Conservation (phyloP, 768 basidiomycete species). For the Pleurotus eryngii region DNA sequence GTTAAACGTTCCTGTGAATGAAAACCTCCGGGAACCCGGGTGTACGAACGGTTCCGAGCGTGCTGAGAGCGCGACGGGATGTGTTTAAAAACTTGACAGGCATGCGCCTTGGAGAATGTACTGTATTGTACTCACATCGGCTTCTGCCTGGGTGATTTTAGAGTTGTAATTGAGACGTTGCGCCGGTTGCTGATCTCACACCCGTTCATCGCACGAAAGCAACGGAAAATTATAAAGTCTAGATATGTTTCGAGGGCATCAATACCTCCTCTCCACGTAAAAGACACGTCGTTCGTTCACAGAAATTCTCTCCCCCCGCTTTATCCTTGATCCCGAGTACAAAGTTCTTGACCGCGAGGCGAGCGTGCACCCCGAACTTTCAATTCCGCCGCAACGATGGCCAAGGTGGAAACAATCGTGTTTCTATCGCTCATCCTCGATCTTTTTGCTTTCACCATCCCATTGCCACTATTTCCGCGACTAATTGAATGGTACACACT, state of each 20-base stretch:
- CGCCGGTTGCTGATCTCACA: not conserved
- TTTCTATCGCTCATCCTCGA: constrained; percentile 91
- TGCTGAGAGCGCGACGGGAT: not conserved
- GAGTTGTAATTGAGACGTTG: not conserved
- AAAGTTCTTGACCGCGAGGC: not conserved
- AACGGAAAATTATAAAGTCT: constrained; percentile 1
- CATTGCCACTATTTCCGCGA: constrained; percentile 97
- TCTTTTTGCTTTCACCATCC: constrained; percentile 88
- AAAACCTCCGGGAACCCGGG: constrained; percentile 2
- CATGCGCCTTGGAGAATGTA: not conserved
- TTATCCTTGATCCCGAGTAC: not conserved
- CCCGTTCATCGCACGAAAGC: not conserved
- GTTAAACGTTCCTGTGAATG: not conserved
- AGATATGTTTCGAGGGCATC: constrained; percentile 1
- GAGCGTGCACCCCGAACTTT: not conserved
- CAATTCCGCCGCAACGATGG: constrained; percentile 35
- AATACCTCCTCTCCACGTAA: not conserved
- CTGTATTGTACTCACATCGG: not conserved
- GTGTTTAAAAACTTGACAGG: not conserved
- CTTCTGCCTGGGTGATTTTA: constrained; percentile 6
- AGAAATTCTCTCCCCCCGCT: not conserved
- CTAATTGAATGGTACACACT: constrained; percentile 89
- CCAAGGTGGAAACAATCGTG: constrained; percentile 73
- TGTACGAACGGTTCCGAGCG: not conserved
- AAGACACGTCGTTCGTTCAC: not conserved